phyloP scores from a whole-genome alignment of 495 filamentous ascomycete genomes.

The Podospora pseudopauciseta region DNA sequence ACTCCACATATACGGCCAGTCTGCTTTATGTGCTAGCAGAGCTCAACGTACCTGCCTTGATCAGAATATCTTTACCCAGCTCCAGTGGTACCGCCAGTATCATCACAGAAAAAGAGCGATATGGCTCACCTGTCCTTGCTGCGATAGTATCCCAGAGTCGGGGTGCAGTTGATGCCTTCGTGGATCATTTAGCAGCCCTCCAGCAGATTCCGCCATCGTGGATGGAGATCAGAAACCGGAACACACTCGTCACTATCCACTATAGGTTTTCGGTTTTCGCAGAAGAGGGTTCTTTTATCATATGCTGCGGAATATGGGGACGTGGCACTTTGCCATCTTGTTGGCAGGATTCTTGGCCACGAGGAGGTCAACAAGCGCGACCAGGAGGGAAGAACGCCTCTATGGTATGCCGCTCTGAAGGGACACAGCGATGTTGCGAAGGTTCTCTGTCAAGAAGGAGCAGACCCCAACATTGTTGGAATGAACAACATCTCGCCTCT shows the following conservation, averaged over 20 bases:
- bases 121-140: constrained; percentile 44
- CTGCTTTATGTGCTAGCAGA: constrained; percentile 50
- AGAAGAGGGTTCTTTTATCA: neutral
- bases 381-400: neutral
- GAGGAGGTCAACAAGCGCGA: neutral
- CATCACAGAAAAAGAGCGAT: constrained; percentile 34
- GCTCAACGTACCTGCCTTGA: constrained; percentile 38
- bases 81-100: constrained; percentile 20
- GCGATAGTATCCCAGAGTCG: constrained; percentile 34
- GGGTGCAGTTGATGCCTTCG: constrained; percentile 28
- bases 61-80: constrained; percentile 23
- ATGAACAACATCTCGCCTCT: neutral
- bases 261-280: neutral
- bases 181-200: constrained; percentile 16
- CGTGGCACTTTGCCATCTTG: neutral
- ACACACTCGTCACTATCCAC: neutral
- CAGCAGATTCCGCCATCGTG: neutral
- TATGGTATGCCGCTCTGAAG: neutral
- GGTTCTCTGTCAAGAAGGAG: neutral
- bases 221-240: neutral
- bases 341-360: neutral
- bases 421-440: neutral
- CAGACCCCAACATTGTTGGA: neutral
- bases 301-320: neutral
- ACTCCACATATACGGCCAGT: constrained; percentile 25